Evolutionary conservation across 768 basidiomycete species (phyloP), one percentile per base, ranked within the genome.

Genomic region (Russula abietina): DNA sequence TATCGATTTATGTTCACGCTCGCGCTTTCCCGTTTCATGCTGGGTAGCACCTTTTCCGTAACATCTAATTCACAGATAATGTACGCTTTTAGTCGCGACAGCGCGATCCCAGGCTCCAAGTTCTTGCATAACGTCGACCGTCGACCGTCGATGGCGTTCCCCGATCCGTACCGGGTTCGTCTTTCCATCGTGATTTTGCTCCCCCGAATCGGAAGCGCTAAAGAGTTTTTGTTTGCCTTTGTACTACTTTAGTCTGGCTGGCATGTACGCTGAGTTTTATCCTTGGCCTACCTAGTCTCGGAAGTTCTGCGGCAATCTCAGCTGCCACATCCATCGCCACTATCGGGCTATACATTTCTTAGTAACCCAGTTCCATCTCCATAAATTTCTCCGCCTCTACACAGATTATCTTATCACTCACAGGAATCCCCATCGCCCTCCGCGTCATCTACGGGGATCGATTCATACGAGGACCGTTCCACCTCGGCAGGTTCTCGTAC

Each of bases 61-160:
- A 89, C 89, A 0, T 85, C 84, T 0, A 92, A 91, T 70, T 87
- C 85, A 3, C 79, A 89, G 0, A 91, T 91, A 88, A 88, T n/a
- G n/a, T n/a, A n/a, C n/a, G n/a, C n/a, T n/a, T n/a, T n/a, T n/a
- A n/a, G n/a, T n/a, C n/a, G n/a, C 39, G 89, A 92, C 71, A 85
- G 87, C 0, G 88, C 81, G 11, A 79, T 89, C 28, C 88, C 89
- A 0, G 86, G 84, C 16, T 83, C 83, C 64, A 78, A 70, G 39
- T 88, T 85, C 73, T 85, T 89, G 73, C 80, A 81, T 67, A 80
- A 83, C 64, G 88, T 89, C n/a, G n/a, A n/a, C n/a, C n/a, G n/a
- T n/a, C n/a, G n/a, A n/a, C n/a, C 38, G 81, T 14, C 77, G 77
- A 55, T 81, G 79, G 75, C 81, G 78, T 69, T 86, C 83, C 3